These are phyloP conservation scores for Metrosideros polymorpha DNA, from an alignment of 441 rosid species.

Conservation along the genomic window DNA sequence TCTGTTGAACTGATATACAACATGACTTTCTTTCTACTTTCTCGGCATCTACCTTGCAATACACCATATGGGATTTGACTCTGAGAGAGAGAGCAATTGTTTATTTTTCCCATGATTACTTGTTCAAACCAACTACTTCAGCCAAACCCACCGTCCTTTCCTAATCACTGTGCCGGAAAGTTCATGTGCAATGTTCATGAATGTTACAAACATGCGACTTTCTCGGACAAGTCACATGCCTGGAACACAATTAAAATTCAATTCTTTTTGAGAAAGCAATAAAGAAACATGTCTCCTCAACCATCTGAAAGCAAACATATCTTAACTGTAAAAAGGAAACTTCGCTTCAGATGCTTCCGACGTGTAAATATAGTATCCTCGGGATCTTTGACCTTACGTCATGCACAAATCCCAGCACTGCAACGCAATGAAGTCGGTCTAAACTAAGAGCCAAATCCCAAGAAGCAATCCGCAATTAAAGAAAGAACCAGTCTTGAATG, in stretches of 20 bases:
- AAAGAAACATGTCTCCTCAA: neutral
- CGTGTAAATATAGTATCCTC: neutral
- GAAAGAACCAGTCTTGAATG: neutral
- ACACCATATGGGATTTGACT: neutral
- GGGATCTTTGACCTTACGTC: neutral
- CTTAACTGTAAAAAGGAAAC: neutral
- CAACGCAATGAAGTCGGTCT: neutral
- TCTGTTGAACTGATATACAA: neutral
- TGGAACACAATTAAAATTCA: neutral
- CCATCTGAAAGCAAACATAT: neutral
- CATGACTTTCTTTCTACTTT: neutral
- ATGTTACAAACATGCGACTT: neutral
- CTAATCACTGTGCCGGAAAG: neutral
- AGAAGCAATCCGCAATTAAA: neutral
- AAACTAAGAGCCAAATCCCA: neutral
- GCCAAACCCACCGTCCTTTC: neutral
- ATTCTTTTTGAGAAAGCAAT: neutral
- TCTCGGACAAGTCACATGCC: neutral
- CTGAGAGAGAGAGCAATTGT: neutral
- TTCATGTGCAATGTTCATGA: neutral
- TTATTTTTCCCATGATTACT: neutral
- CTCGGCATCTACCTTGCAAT: neutral
- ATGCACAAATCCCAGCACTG: neutral
- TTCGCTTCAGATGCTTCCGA: neutral
- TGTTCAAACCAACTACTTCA: neutral